A percentile compares a stretch with the other conserved stretches of the same genome.
These are phyloP conservation scores for Achlya hypogyna DNA, from an alignment of 352 stramenopile genomes.

Conservation along the genomic window DNA sequence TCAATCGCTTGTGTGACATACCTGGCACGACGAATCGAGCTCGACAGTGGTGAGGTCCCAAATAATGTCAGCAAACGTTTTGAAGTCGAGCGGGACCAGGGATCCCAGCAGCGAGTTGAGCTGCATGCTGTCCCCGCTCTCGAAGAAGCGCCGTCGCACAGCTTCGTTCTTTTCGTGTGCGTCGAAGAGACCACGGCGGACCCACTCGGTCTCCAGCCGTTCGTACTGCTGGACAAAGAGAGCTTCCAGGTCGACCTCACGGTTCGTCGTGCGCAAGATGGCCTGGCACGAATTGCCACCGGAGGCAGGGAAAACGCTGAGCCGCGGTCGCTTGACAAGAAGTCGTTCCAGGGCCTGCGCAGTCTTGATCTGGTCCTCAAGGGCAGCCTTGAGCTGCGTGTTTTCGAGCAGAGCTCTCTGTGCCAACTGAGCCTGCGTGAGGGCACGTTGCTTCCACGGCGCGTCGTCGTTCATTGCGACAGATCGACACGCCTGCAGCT, in stretches of 20 bases:
- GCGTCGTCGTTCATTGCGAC: neutral
- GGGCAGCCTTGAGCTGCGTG: neutral
- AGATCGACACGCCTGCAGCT: neutral
- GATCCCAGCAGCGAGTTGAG: neutral
- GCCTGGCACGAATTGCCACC: too few species aligned
- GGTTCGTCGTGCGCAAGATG: neutral
- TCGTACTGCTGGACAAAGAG: neutral
- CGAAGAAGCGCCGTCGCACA: neutral
- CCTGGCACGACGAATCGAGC: neutral
- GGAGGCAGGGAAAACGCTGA: too few species aligned
- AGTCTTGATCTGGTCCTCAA: conserved; percentile 7
- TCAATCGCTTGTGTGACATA: neutral
- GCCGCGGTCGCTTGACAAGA: neutral
- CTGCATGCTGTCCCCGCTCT: too few species aligned
- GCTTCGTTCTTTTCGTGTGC: neutral
- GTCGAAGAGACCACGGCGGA: neutral
- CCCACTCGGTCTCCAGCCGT: neutral
- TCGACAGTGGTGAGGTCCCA: neutral
- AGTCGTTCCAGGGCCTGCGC: neutral
- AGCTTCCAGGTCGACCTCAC: neutral
- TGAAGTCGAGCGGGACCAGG: neutral
- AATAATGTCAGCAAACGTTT: neutral
- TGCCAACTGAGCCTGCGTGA: neutral
- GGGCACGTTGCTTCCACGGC: neutral
- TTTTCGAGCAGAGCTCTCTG: conserved; percentile 11